Evolutionary conservation across 805 yeast genomes (phyloP).

Genomic region (Candida pseudofarinosa): DNA sequence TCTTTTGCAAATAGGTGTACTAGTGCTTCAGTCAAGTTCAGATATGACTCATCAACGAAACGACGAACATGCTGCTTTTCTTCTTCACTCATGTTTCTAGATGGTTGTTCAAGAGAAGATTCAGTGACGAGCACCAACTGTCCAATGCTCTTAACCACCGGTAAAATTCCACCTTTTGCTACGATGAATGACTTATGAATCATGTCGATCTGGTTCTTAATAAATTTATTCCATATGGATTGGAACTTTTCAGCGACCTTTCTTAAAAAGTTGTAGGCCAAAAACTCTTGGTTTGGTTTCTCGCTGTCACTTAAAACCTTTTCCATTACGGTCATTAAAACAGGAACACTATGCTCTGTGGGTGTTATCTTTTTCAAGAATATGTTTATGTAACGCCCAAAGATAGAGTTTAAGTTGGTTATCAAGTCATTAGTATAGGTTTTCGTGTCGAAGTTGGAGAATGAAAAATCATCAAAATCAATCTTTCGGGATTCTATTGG

Average conservation of each 20-base stretch:
- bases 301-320: conserved; percentile 31
- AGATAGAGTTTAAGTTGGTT: conserved; percentile 43
- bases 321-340: conserved; percentile 27
- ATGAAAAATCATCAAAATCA: conserved; percentile 11
- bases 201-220: conserved; percentile 48
- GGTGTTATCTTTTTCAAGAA: conserved; percentile 36
- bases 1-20: conserved; percentile 34
- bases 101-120: conserved; percentile 24
- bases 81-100: conserved; percentile 13
- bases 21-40: conserved; percentile 28
- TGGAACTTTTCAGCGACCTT: conserved; percentile 50
- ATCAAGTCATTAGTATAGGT: conserved; percentile 44
- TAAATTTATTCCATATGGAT: conserved; percentile 55
- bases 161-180: conserved; percentile 34
- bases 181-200: conserved; percentile 31
- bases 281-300: conserved; percentile 61
- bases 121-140: conserved; percentile 31
- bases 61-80: conserved; percentile 15
- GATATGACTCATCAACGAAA: conserved; percentile 28
- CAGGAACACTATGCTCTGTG: conserved; percentile 30
- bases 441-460: conserved; percentile 33
- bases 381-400: conserved; percentile 37
- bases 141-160: conserved; percentile 29
- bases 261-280: conserved; percentile 44
- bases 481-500: conserved; percentile 27